Percentiles rank a stretch among this genome's conserved stretches.
phyloP scores from a whole-genome alignment of 768 basidiomycete genomes.

The Suillus alpinus region DNA sequence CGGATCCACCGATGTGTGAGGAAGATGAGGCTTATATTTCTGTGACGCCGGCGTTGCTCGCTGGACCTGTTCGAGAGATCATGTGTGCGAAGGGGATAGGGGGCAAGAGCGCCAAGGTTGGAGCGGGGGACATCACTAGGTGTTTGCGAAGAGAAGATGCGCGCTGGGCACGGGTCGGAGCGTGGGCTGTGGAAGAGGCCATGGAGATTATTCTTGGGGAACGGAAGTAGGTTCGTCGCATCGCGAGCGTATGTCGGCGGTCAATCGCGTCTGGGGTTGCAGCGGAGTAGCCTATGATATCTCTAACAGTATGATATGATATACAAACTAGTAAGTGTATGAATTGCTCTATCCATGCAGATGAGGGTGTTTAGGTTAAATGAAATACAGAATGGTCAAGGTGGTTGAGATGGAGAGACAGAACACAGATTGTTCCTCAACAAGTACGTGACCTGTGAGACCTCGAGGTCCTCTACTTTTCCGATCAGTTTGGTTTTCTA shows the following conservation, averaged over 20 bases:
- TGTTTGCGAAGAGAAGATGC: slow-evolving; percentile 52
- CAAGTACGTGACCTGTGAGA: slow-evolving; percentile 79
- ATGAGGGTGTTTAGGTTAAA: slow-evolving; percentile 86
- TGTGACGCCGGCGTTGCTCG: slow-evolving; percentile 52
- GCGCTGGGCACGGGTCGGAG: slow-evolving; percentile 62
- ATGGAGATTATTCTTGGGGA: slow-evolving; percentile 32
- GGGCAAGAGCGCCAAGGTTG: slow-evolving; percentile 3
- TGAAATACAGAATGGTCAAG: slow-evolving; percentile 31
- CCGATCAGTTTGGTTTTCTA: slow-evolving; percentile 70
- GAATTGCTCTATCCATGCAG: slow-evolving; percentile 9
- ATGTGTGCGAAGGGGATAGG: slow-evolving; percentile 36
- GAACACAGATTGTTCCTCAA: slow-evolving; percentile 70
- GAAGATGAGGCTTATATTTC: slow-evolving; percentile 69
- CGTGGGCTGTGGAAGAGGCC: slow-evolving; percentile 64
- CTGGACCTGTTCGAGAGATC: slow-evolving; percentile 43
- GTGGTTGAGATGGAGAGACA: background rate
- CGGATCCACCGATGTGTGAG: slow-evolving; percentile 60
- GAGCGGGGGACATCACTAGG: slow-evolving; percentile 39
- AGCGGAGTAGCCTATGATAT: background rate
- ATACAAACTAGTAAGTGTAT: background rate
- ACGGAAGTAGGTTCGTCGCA: background rate
- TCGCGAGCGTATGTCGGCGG: background rate
- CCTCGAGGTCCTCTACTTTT: slow-evolving; percentile 69
- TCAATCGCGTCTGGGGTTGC: background rate
- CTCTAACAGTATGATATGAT: background rate